phyloP scores from a whole-genome alignment of 345 rosid genomes.

The Laguncularia racemosa region DNA sequence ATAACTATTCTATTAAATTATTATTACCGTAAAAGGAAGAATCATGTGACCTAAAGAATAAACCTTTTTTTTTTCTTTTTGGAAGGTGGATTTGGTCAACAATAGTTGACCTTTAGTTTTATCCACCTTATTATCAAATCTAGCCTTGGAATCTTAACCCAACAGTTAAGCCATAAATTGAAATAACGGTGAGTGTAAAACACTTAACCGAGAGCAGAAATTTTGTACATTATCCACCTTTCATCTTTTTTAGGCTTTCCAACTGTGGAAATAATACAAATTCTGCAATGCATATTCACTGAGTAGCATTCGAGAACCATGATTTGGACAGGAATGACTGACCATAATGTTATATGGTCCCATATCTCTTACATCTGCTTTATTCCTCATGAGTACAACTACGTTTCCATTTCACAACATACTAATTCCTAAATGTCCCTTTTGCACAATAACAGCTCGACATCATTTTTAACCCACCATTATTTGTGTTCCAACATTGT shows the following conservation, averaged over 20 bases:
- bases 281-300: slow-evolving; percentile 2
- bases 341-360: not conserved
- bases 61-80: no score
- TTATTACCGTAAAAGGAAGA: no score
- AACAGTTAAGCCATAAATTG: no score
- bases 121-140: no score
- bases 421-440: not conserved
- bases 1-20: no score
- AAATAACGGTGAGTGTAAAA: no score
- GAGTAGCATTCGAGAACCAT: slow-evolving; percentile 21
- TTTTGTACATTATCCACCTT: no score
- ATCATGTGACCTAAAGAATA: no score
- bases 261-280: not conserved
- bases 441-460: slow-evolving; percentile 12
- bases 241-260: slow-evolving; percentile 3
- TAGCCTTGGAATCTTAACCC: no score
- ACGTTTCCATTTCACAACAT: slow-evolving; percentile 7
- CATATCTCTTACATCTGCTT: not conserved
- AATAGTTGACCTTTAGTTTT: no score
- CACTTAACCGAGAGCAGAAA: no score
- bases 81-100: no score
- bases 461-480: slow-evolving; percentile 48
- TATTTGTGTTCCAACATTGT: slow-evolving; percentile 35
- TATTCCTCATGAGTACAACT: slow-evolving; percentile 3
- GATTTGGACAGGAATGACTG: slow-evolving; percentile 12